These are phyloP conservation scores for Intubia oerlemansii DNA, from an alignment of 2,329 filamentous ascomycete species.

Conservation along the genomic window DNA sequence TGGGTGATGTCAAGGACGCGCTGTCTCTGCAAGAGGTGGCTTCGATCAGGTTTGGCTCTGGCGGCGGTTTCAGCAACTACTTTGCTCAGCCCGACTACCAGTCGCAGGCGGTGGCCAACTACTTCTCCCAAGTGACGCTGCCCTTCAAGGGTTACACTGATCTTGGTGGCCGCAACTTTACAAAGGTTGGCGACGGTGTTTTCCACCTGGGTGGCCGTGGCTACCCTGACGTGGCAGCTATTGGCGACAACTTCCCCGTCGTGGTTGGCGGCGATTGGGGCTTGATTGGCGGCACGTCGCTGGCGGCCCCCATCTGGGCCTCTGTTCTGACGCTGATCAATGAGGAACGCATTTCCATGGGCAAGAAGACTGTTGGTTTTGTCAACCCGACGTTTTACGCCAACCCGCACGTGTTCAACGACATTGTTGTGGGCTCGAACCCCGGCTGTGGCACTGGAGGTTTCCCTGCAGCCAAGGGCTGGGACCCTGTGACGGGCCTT, in stretches of 20 bases:
- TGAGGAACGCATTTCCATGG: slow-evolving; percentile 30
- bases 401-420: slow-evolving; percentile 13
- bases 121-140: slow-evolving; percentile 13
- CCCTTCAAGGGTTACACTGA: slow-evolving; percentile 8
- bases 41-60: slow-evolving; percentile 12
- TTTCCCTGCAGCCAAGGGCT: slow-evolving; percentile 11
- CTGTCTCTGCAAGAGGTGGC: slow-evolving; percentile 8
- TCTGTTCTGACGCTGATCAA: slow-evolving; percentile 40
- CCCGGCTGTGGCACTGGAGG: slow-evolving; percentile 14
- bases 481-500: slow-evolving; percentile 10
- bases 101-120: slow-evolving; percentile 16
- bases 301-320: slow-evolving; percentile 34
- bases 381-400: slow-evolving; percentile 14
- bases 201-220: slow-evolving; percentile 10
- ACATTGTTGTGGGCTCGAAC: slow-evolving; percentile 12
- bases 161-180: slow-evolving; percentile 7
- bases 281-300: slow-evolving; percentile 25
- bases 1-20: no score
- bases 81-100: slow-evolving; percentile 23
- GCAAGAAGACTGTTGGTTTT: slow-evolving; percentile 18
- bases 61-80: slow-evolving; percentile 25
- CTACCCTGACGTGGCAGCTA: slow-evolving; percentile 11
- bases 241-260: slow-evolving; percentile 11
- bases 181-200: slow-evolving; percentile 5
- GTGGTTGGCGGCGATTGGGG: slow-evolving; percentile 13